Evolutionary conservation across 495 filamentous ascomycete species (phyloP), one percentile per base, ranked within the genome.

Genomic region (Penicillium samsonianum): DNA sequence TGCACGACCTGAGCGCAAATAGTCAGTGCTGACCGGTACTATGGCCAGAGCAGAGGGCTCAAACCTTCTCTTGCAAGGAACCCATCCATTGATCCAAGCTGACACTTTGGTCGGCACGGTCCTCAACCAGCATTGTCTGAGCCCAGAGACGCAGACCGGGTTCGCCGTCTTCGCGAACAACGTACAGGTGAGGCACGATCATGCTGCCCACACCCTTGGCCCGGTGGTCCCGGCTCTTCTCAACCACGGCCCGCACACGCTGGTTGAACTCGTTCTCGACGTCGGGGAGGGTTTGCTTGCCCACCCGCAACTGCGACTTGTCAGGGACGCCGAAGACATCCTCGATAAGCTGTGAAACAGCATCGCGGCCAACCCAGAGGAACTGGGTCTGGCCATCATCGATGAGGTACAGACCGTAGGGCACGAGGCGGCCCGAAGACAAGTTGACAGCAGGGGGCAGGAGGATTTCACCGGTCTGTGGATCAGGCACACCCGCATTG

Each of bases 301-400:
- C 94, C 62, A 96, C 90, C 62, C 90, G 90, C 58, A 98, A 77
- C 67, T 90, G 86, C 17, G 83, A 85, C 61, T 88, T 82, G 69
- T 96, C 91, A 22, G 82, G 76, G 35, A 91, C 77, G 9, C 91
- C 93, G 69, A 98, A 98, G 16, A 98, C 95, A 65, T 98, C 94
- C 43, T 78, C 66, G 22, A 97, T 79, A 0, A 98, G 82, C 71
- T 96, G 90, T 2, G 92, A 91, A 7, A 98, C 91, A 0, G 93
- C 89, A 60, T 98, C 92, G 28, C 91, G 84, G 16, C 94, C 94
- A 25, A 98, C 84, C 95, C 95, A 98, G 51, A 98, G 78, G 81
- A 98, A 98, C 68, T 98, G 95, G 16, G 90, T 96, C 69, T 97
- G 92, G 16, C 91, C 92, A 67, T 98, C 94, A 66, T 98, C 95